Percentiles rank a stretch among this genome's conserved stretches.
These are phyloP conservation scores for Arthrobotrys musiformis DNA, from an alignment of 2,329 filamentous ascomycete species.

Conservation along the genomic window DNA sequence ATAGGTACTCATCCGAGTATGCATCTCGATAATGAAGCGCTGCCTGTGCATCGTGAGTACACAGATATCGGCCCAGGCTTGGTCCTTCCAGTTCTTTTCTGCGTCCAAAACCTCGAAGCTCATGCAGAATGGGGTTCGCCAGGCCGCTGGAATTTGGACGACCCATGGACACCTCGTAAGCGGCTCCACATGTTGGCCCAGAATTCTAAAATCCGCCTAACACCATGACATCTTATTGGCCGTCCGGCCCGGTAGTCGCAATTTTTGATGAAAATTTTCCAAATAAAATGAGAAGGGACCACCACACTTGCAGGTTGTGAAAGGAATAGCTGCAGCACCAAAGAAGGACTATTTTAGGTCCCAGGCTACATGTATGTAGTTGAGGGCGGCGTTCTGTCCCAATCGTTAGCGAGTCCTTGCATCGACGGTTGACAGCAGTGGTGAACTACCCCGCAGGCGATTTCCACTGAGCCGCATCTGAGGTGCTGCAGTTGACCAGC, in stretches of 20 bases:
- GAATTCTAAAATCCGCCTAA: slow-evolving; percentile 12
- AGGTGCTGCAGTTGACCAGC: background rate
- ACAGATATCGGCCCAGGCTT: background rate
- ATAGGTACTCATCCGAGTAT: slow-evolving; percentile 20
- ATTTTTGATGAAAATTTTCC: slow-evolving; percentile 17
- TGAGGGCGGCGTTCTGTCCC: background rate
- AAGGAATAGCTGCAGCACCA: slow-evolving; percentile 36
- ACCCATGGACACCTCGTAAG: slow-evolving; percentile 16
- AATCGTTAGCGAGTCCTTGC: slow-evolving; percentile 16
- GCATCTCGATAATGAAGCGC: slow-evolving; percentile 4
- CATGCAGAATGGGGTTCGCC: slow-evolving; percentile 17
- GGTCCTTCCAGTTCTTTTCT: background rate
- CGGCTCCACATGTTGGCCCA: slow-evolving; percentile 23
- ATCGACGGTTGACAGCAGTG: background rate
- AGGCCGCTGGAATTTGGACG: background rate
- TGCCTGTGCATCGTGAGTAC: background rate
- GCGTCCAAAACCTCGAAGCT: background rate
- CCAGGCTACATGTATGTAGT: background rate
- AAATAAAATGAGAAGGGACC: slow-evolving; percentile 39
- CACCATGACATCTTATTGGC: background rate
- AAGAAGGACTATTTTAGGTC: slow-evolving; percentile 1
- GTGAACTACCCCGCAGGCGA: background rate
- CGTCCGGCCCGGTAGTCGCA: slow-evolving; percentile 18
- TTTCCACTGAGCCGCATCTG: slow-evolving; percentile 3
- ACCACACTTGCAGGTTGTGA: slow-evolving; percentile 12